phyloP scores from a whole-genome alignment of 345 rosid species.

The Turnera subulata region DNA sequence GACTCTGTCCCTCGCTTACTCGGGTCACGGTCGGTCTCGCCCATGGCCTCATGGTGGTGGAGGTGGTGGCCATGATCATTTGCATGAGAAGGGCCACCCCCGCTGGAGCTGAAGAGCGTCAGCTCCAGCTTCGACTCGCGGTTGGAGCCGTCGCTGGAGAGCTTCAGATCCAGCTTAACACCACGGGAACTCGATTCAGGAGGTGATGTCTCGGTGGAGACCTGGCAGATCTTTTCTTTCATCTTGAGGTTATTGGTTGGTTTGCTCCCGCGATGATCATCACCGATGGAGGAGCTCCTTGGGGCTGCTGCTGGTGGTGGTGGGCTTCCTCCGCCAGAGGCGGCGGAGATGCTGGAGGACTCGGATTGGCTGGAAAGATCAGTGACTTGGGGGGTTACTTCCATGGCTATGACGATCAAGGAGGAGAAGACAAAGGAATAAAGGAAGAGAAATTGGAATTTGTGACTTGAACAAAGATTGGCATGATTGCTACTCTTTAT shows the following conservation, averaged over 20 bases:
- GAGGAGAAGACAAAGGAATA: too few relatives aligned
- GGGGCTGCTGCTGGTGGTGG: too few relatives aligned
- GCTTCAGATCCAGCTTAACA: slow-evolving; percentile 19
- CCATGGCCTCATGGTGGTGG: too few relatives aligned
- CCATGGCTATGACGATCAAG: slow-evolving; percentile 27
- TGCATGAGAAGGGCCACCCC: too few relatives aligned
- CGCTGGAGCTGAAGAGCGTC: too few relatives aligned
- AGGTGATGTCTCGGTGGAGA: not conserved
- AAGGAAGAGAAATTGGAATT: not conserved
- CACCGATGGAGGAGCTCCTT: too few relatives aligned
- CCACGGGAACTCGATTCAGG: slow-evolving; percentile 8
- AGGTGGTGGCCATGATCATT: too few relatives aligned
- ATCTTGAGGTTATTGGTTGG: not conserved
- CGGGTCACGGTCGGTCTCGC: not conserved
- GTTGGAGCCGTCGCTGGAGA: slow-evolving; percentile 11
- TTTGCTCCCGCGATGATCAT: not conserved
- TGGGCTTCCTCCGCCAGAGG: slow-evolving; percentile 14
- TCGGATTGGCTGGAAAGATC: slow-evolving; percentile 23
- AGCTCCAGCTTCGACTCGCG: slow-evolving; percentile 24
- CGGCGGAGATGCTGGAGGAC: slow-evolving; percentile 11
- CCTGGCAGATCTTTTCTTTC: slow-evolving; percentile 8
- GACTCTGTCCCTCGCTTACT: not conserved
- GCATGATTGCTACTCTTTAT: slow-evolving; percentile 8
- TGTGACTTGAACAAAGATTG: not conserved
- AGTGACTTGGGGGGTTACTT: slow-evolving; percentile 9